These are phyloP conservation scores for Sherardia arvensis DNA, from an alignment of 257 asterid species.

Conservation along the genomic window DNA sequence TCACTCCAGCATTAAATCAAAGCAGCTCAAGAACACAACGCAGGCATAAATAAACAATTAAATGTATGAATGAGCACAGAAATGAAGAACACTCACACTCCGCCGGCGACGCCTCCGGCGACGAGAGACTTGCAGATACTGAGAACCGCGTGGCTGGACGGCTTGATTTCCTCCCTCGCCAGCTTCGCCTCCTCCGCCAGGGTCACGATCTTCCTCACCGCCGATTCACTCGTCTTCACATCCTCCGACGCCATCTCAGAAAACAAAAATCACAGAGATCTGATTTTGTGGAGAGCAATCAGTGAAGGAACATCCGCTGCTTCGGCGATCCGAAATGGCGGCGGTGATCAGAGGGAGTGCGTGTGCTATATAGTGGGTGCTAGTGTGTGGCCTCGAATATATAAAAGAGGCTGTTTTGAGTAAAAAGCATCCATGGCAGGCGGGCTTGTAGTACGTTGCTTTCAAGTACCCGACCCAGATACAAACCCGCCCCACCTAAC, in stretches of 20 bases:
- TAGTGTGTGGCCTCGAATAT: neutral
- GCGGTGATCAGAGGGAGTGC: constrained; percentile 1
- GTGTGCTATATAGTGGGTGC: neutral
- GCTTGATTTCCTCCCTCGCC: constrained; percentile 77
- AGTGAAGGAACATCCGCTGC: neutral
- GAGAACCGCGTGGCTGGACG: constrained; percentile 53
- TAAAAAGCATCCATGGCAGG: neutral
- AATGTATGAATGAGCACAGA: neutral
- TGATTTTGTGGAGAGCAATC: neutral
- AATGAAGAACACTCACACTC: constrained; percentile 63
- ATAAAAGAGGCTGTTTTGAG: neutral
- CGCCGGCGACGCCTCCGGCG: constrained; percentile 97
- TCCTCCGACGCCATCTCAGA: constrained; percentile 83
- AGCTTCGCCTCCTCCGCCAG: constrained; percentile 92
- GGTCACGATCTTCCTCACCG: constrained; percentile 85
- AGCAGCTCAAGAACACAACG: neutral
- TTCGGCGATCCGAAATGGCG: constrained; percentile 2
- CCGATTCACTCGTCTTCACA: constrained; percentile 77
- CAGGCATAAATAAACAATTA: neutral
- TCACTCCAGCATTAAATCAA: neutral
- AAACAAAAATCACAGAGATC: neutral
- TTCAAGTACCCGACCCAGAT: neutral
- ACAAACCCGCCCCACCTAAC: neutral
- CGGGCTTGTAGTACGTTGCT: neutral
- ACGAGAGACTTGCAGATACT: constrained; percentile 78